phyloP scores from a whole-genome alignment of 257 asterid species.

The Lycium ferocissimum region DNA sequence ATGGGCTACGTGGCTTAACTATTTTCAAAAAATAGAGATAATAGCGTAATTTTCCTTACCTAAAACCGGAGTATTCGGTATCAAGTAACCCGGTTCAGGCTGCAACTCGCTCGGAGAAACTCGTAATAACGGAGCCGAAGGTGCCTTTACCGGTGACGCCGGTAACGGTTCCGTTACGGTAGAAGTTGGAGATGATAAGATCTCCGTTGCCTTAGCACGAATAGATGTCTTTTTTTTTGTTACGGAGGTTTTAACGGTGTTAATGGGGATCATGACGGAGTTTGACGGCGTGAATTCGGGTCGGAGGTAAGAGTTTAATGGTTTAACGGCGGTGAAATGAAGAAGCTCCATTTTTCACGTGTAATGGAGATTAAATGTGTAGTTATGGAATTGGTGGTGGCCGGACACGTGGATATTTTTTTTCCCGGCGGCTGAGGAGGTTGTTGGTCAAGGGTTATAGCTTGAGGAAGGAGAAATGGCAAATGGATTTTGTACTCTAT shows the following conservation, averaged over 20 bases:
- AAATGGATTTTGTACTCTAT: no score
- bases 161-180: neutral
- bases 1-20: no score
- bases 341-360: constrained; percentile 17
- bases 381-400: neutral
- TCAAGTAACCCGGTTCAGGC: constrained; percentile 62
- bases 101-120: constrained; percentile 31
- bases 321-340: neutral
- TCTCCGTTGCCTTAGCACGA: constrained; percentile 19
- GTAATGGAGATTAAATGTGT: neutral
- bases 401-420: neutral
- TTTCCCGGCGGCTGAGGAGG: neutral
- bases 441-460: neutral
- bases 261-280: neutral
- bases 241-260: constrained; percentile 13
- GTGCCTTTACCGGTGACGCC: neutral
- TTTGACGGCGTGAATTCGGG: neutral
- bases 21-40: no score
- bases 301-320: neutral
- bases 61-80: constrained; percentile 46
- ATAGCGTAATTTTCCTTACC: neutral
- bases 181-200: constrained; percentile 12
- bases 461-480: constrained; percentile 4
- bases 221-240: neutral
- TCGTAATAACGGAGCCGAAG: constrained; percentile 14